Evolutionary conservation across 164 flowering plant species (phyloP).

Genomic region (Kalanchoe fedtschenkoi): DNA sequence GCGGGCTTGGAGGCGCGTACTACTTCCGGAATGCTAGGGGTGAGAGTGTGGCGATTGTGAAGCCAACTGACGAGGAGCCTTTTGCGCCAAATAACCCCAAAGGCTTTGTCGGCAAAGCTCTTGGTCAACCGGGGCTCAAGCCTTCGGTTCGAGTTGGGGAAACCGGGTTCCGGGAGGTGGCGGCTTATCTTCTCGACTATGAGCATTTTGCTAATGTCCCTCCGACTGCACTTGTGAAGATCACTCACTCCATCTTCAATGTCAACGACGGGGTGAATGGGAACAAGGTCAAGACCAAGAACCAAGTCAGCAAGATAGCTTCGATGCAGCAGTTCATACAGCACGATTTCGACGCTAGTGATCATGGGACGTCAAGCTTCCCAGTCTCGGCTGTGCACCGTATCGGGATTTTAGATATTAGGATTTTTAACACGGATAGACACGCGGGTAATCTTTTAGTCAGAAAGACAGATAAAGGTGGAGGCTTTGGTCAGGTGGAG

Average conservation of each 20-base stretch:
- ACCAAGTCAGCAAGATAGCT: conserved; percentile 61
- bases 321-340: conserved; percentile 56
- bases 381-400: conserved; percentile 67
- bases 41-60: conserved; percentile 64
- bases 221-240: conserved; percentile 59
- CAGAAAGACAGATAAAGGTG: conserved; percentile 42
- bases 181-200: conserved; percentile 62
- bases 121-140: conserved; percentile 66
- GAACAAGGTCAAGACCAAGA: conserved; percentile 28
- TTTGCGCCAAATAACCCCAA: conserved; percentile 78
- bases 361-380: conserved; percentile 69
- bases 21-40: conserved; percentile 48
- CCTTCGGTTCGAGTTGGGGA: conserved; percentile 73
- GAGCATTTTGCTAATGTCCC: conserved; percentile 69
- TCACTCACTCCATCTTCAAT: conserved; percentile 65
- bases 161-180: conserved; percentile 68
- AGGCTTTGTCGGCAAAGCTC: conserved; percentile 69
- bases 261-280: conserved; percentile 55
- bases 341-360: conserved; percentile 74
- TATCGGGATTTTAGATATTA: conserved; percentile 61
- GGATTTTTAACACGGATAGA: conserved; percentile 70
- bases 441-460: conserved; percentile 71
- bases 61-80: conserved; percentile 79
- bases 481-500: conserved; percentile 59
- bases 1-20: conserved; percentile 77